Percentiles rank a stretch among this genome's conserved stretches.
Conservation (phyloP, 192 early-diverging fungal species). For the Spinellus fusiger region DNA sequence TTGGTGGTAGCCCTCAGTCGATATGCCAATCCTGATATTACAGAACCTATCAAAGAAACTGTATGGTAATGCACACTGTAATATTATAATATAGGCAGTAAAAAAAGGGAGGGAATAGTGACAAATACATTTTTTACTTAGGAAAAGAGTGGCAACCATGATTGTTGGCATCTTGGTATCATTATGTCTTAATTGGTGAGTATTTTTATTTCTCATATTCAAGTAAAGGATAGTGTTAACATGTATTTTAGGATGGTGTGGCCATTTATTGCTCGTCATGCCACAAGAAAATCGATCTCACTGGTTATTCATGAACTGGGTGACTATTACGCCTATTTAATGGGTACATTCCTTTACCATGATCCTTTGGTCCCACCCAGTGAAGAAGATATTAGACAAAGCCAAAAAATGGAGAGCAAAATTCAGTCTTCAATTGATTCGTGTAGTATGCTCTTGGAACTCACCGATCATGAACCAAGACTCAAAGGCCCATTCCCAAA, state of each 20-base stretch:
- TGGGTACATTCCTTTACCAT: conserved; percentile 59
- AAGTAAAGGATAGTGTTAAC: neutral
- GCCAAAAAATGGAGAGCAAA: conserved; percentile 19
- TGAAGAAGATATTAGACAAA: conserved; percentile 11
- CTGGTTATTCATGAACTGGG: conserved; percentile 37
- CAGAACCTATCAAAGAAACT: conserved; percentile 20
- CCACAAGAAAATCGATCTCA: conserved; percentile 52
- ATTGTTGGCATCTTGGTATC: conserved; percentile 55
- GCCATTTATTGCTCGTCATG: conserved; percentile 70
- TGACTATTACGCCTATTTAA: conserved; percentile 61
- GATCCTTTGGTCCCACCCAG: conserved; percentile 23
- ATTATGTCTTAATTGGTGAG: conserved; percentile 42
- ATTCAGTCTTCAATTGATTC: conserved; percentile 19
- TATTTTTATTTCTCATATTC: neutral
- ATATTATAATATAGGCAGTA: neutral
- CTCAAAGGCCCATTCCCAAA: conserved; percentile 67
- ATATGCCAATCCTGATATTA: conserved; percentile 17
- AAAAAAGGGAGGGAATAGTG: neutral
- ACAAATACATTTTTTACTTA: conserved; percentile 5
- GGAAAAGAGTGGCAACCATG: conserved; percentile 48
- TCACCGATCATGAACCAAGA: conserved; percentile 67
- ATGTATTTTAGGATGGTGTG: conserved; percentile 41
- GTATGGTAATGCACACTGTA: conserved; percentile 24
- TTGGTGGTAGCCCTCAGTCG: conserved; percentile 26
- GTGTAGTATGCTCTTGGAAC: conserved; percentile 39